Base-by-base conservation (phyloP, 208 protist genomes). In the Trypanosoma lewisi region DNA sequence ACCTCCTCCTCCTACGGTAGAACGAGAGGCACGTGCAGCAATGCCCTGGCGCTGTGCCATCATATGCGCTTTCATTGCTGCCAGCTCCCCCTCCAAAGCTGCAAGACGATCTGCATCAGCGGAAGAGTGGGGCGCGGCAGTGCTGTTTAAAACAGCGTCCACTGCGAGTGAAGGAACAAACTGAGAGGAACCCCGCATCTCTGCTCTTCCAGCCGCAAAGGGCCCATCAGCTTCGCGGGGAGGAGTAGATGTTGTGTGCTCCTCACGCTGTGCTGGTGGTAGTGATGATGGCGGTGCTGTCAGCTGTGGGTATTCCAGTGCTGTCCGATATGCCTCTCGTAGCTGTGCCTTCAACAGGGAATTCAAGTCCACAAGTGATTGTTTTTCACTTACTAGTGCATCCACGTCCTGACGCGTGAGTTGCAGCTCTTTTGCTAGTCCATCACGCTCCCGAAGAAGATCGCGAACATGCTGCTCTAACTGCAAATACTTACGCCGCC, bases 281-380 rank as follows among this genome's bases (percentile, higher is more conserved):
- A 44, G 34, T 54, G 44, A 7, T 21, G 14, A 23, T 44, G 63
- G n/a, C 27, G 31, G 48, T 31, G 47, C 34, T 45, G 17, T n/a
- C 34, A 19, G 25, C 48, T 45, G 36, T 25, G 73, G 41, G 54
- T 41, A 57, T 16, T 73, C 76, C 31, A 67, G 39, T 31, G 75
- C 75, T 23, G 78, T 75, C 9, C 82, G 76, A 55, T 91, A 95
- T 37, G 84, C 83, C 58, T 93, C 86, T 0, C 87, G 67, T 63
- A 93, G 71, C 61, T 96, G 89, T 25, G 83, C 79, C 77, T 96
- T 96, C 17, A 96, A 77, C 11, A 93, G 68, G 9, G 84, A 77
- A 64, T 96, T 96, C 12, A 96, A 59, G 61, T 93, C 87, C 17
- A 91, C 67, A 52, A 96, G 70, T 6, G 82, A 90, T 36, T 85